phyloP scores from a whole-genome alignment of 768 basidiomycete species.

The Infundibulicybe gibba region DNA sequence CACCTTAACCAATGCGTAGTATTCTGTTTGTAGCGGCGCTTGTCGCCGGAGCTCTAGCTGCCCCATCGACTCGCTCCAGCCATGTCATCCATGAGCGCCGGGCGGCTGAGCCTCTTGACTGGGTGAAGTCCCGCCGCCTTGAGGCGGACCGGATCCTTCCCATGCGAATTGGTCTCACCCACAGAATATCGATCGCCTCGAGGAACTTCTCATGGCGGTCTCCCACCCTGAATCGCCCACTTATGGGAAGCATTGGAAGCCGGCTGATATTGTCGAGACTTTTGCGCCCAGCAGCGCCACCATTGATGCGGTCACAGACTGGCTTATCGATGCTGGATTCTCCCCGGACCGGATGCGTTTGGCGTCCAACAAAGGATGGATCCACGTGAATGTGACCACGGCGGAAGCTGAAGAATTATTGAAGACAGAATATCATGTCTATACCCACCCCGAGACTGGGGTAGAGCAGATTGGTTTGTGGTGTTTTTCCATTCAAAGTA shows the following conservation, averaged over 20 bases:
- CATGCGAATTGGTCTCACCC: constrained; percentile 44
- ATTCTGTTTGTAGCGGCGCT: constrained; percentile 3
- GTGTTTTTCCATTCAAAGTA: neutral
- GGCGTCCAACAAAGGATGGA: constrained; percentile 35
- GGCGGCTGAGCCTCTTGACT: constrained; percentile 21
- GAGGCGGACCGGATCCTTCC: constrained; percentile 29
- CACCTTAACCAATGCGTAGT: constrained; percentile 4
- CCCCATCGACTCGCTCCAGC: constrained; percentile 15
- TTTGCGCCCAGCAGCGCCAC: constrained; percentile 43
- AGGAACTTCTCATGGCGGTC: constrained; percentile 41
- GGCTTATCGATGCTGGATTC: constrained; percentile 42
- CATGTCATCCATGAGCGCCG: constrained; percentile 26
- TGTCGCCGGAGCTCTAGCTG: constrained; percentile 12
- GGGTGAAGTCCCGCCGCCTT: constrained; percentile 17
- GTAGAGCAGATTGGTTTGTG: constrained; percentile 36
- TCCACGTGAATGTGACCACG: constrained; percentile 36
- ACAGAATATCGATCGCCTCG: constrained; percentile 39
- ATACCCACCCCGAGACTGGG: constrained; percentile 30
- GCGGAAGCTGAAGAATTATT: constrained; percentile 39
- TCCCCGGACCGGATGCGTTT: constrained; percentile 30
- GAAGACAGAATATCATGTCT: constrained; percentile 44
- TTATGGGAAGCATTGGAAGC: constrained; percentile 48
- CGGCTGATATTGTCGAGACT: constrained; percentile 36
- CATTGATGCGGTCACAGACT: constrained; percentile 34
- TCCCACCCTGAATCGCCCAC: constrained; percentile 46